Evolutionary conservation across 2,329 filamentous ascomycete species (phyloP).

Genomic region (Arthrobotrys sphaeroides): DNA sequence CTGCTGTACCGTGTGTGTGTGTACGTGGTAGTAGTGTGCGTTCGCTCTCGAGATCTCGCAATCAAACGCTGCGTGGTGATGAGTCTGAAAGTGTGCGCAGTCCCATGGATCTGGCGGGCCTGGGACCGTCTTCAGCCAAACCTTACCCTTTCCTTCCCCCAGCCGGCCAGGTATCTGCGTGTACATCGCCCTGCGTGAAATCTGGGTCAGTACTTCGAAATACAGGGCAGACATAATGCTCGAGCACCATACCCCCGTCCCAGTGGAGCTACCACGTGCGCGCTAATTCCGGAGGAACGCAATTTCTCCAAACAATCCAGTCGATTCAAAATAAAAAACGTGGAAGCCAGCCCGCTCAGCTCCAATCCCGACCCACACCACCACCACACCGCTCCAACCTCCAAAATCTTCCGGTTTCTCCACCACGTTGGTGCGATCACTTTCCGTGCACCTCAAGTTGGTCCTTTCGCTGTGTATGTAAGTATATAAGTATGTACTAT

Average conservation of each 20-base stretch:
- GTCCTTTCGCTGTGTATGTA: no score
- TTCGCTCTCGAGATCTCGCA: no score
- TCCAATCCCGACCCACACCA: constrained; percentile 41
- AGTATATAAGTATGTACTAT: not conserved
- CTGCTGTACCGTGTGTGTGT: no score
- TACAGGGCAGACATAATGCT: no score
- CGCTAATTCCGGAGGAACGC: constrained; percentile 54
- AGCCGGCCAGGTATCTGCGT: no score
- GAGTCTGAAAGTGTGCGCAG: constrained; percentile 11
- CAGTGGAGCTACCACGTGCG: constrained; percentile 44
- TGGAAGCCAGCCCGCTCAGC: constrained; percentile 53
- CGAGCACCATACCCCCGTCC: not conserved
- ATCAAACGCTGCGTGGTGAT: no score
- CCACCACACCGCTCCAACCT: not conserved
- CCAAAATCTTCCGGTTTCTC: constrained; percentile 25
- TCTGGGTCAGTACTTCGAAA: no score
- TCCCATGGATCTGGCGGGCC: not conserved
- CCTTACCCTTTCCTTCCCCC: constrained; percentile 7
- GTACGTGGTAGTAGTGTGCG: not conserved
- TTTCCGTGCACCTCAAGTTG: no score
- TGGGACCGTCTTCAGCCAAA: constrained; percentile 35
- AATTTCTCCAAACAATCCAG: constrained; percentile 51
- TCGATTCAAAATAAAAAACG: constrained; percentile 44
- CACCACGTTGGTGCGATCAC: not conserved
- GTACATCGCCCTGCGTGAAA: no score